Evolutionary conservation across 139 green algal genomes (phyloP), one percentile per base, ranked within the genome.

Genomic region (Volvox africanus): DNA sequence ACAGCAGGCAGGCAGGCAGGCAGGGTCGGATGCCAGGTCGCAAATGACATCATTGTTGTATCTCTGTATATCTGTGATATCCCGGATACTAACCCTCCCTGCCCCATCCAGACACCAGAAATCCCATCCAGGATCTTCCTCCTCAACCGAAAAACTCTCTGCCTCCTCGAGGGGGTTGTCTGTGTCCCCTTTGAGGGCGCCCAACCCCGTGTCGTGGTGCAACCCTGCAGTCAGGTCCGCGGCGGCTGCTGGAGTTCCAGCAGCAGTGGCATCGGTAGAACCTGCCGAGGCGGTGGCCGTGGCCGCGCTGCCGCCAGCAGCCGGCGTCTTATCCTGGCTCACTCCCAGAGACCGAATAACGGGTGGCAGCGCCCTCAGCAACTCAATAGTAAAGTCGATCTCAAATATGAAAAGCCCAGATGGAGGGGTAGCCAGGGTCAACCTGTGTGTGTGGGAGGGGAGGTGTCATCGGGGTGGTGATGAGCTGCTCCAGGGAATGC

Each of bases 311-410:
- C 62, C 62, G 62, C 62, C 62, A 16, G 68, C 68, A 12, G 22
- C 68, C 18, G 20, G 18, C 18, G 14, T 26, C 68, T n/a, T 16
- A 22, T 26, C 21, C 22, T 61, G 32, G 5, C 76, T 37, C 24
- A 30, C 32, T 11, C 61, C 33, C 61, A 80, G 87, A 12, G 50
- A 55, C 9, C 61, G 32, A 13, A 93, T 22, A 16, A 90, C 5
- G 9, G 77, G 33, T 16, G 90, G 90, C 82, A 94, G 86, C 62
- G 77, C 71, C 0, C 55, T n/a, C 13, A 94, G 73, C 3, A 95
- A 36, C 78, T 95, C 93, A 36, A 95, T 87, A 36, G 93, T n/a
- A 91, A 77, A 95, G 89, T 1, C 93, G 76, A 88, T 93, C 91
- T 21, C 92, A 80, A 26, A 79, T 68, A 76, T 88, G 71, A 22